These are phyloP conservation scores for Phaeosphaeria sp. DNA, from an alignment of 2,329 filamentous ascomycete genomes.

Conservation along the genomic window DNA sequence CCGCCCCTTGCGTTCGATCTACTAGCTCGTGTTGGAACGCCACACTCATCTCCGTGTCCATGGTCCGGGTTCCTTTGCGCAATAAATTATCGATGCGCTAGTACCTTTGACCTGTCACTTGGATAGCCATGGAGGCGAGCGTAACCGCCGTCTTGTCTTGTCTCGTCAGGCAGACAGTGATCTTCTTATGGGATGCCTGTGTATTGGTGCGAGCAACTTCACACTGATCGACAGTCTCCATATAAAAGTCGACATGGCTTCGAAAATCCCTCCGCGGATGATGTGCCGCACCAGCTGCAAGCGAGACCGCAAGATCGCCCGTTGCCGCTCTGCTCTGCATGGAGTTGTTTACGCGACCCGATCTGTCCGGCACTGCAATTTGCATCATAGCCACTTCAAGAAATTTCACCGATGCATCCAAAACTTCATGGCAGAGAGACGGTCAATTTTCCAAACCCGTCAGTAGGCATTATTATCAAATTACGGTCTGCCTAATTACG, in stretches of 20 bases:
- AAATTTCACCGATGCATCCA: background rate
- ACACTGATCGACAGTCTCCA: background rate
- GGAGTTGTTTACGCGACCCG: background rate
- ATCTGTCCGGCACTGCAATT: background rate
- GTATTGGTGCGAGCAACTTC: background rate
- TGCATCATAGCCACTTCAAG: background rate
- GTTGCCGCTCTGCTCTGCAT: background rate
- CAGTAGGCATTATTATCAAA: background rate
- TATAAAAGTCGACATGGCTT: background rate
- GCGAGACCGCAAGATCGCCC: background rate
- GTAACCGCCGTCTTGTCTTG: background rate
- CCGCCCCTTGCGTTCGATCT: constrained; percentile 1
- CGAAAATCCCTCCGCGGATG: background rate
- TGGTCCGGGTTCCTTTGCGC: background rate
- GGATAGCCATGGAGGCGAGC: background rate
- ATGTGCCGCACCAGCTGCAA: background rate
- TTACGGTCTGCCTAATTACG: background rate
- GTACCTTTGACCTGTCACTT: background rate
- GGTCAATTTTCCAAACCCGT: background rate
- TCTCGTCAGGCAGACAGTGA: background rate
- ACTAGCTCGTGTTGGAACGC: constrained; percentile 2
- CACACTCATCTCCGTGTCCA: constrained; percentile 6
- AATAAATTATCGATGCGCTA: background rate
- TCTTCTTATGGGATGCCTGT: background rate
- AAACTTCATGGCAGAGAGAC: background rate